These are phyloP conservation scores for Pezicula rhizophila DNA, from an alignment of 2,329 filamentous ascomycete genomes.

Conservation along the genomic window DNA sequence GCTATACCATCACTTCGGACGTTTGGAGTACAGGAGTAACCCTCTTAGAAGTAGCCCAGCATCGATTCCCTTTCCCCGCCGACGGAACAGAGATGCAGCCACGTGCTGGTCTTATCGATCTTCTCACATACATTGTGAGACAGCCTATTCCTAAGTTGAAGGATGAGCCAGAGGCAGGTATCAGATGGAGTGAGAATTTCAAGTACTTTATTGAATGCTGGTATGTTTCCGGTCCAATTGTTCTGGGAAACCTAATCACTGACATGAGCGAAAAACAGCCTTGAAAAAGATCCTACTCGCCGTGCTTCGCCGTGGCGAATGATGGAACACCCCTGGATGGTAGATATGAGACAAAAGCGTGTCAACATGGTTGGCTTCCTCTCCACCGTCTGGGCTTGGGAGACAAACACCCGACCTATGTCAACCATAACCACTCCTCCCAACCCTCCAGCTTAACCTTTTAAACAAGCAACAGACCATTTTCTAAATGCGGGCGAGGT, in stretches of 20 bases:
- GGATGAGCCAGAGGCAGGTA: constrained; percentile 83
- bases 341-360: constrained; percentile 90
- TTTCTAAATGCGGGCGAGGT: too few species aligned
- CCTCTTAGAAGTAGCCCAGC: constrained; percentile 96
- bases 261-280: constrained; percentile 42
- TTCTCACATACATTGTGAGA: constrained; percentile 94
- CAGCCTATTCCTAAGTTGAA: constrained; percentile 94
- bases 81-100: constrained; percentile 96
- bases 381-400: constrained; percentile 95
- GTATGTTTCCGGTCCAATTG: constrained; percentile 49
- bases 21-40: constrained; percentile 98
- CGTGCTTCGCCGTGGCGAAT: constrained; percentile 96
- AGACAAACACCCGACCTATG: constrained; percentile 29
- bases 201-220: constrained; percentile 99
- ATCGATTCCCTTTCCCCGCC: constrained; percentile 95
- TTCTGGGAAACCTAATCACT: background rate
- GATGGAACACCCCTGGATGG: constrained; percentile 98
- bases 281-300: constrained; percentile 85
- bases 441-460: too few species aligned
- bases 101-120: constrained; percentile 84
- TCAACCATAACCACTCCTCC: background rate
- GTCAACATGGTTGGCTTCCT: constrained; percentile 97
- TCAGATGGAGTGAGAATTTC: constrained; percentile 94
- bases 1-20: constrained; percentile 96
- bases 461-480: too few species aligned